These are phyloP conservation scores for Eimeria maxima DNA, from an alignment of 169 alveolate species.

Conservation along the genomic window DNA sequence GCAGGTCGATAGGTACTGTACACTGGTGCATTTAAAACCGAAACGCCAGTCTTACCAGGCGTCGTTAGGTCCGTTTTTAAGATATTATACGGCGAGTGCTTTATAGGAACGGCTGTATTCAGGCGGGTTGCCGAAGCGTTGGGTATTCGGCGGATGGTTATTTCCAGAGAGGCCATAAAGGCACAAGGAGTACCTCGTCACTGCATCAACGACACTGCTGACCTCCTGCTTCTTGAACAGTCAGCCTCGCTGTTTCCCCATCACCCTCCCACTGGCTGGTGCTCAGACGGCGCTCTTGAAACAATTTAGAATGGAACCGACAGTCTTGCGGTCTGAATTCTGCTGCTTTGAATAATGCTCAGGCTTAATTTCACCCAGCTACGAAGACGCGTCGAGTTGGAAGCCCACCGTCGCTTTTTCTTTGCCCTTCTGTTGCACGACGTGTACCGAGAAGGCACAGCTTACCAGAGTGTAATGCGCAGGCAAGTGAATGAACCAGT, in stretches of 20 bases:
- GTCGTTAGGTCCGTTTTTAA: not conserved
- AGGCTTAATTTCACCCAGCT: slow-evolving; percentile 52
- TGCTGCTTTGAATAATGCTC: not conserved
- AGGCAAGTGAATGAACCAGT: slow-evolving; percentile 39
- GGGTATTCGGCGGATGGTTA: slow-evolving; percentile 61
- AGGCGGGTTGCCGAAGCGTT: slow-evolving; percentile 67
- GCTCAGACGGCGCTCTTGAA: not conserved
- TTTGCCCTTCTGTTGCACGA: slow-evolving; percentile 73
- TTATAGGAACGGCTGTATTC: not conserved
- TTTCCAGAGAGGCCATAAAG: slow-evolving; percentile 60
- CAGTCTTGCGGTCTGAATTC: not conserved
- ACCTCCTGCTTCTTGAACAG: slow-evolving; percentile 37
- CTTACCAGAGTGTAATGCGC: slow-evolving; percentile 60
- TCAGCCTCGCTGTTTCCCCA: not conserved
- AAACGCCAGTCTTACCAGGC: not conserved
- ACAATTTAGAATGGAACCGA: not conserved
- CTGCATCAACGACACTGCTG: slow-evolving; percentile 60
- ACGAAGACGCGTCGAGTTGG: slow-evolving; percentile 35
- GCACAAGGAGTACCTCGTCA: slow-evolving; percentile 63
- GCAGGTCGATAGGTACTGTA: not conserved
- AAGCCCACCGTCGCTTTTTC: slow-evolving; percentile 61
- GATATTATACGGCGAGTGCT: not conserved
- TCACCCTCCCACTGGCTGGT: not conserved
- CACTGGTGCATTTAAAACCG: not conserved
- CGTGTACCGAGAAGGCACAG: slow-evolving; percentile 54